phyloP scores from a whole-genome alignment of 495 filamentous ascomycete species.

The Penicillium angulare region DNA sequence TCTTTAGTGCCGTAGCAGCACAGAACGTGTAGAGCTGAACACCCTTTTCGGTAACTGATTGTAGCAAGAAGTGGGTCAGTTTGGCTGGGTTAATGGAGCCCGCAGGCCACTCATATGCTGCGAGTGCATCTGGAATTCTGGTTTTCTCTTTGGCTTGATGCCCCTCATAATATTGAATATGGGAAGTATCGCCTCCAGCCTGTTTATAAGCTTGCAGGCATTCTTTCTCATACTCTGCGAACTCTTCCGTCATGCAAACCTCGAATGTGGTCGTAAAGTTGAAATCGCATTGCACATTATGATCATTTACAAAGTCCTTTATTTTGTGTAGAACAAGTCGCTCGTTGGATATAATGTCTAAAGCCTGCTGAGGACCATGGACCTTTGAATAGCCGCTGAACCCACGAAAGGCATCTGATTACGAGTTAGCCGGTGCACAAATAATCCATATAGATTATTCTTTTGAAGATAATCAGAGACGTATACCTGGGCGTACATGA shows the following conservation, averaged over 20 bases:
- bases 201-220: constrained; percentile 24
- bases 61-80: constrained; percentile 28
- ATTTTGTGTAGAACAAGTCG: constrained; percentile 26
- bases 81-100: constrained; percentile 34
- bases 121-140: constrained; percentile 20
- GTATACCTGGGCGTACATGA: constrained; percentile 32
- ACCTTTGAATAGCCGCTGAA: constrained; percentile 31
- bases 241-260: constrained; percentile 31
- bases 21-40: constrained; percentile 26
- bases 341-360: constrained; percentile 30
- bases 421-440: not conserved
- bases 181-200: constrained; percentile 27
- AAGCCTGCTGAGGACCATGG: constrained; percentile 29
- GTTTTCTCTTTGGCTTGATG: constrained; percentile 22
- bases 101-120: constrained; percentile 35
- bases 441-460: not conserved
- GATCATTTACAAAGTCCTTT: constrained; percentile 23
- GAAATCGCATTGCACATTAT: constrained; percentile 31
- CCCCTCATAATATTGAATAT: constrained; percentile 24
- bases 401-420: constrained; percentile 30
- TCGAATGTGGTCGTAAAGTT: constrained; percentile 29
- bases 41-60: constrained; percentile 20
- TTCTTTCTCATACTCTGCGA: constrained; percentile 25
- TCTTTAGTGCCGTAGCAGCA: constrained; percentile 19
- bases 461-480: too few species aligned